Base-by-base conservation (phyloP, 2,329 filamentous ascomycete species). In the Alternaria gansuensis region DNA sequence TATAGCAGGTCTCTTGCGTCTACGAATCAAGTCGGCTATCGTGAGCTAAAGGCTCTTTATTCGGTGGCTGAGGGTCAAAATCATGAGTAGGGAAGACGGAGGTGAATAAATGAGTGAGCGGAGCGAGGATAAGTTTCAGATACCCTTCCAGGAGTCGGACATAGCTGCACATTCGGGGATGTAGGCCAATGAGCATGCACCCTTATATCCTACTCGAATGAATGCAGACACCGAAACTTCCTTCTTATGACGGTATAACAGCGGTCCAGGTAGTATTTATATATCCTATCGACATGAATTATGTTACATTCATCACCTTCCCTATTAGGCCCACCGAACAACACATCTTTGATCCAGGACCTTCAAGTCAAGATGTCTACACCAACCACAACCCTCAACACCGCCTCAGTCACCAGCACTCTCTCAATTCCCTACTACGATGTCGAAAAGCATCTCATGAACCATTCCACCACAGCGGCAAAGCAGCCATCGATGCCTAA, bases 1-100 rank as follows among this genome's bases (percentile, higher is more conserved):
- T 81, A 82, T 77, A 60, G 75, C 74, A 44, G 79, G 79, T 51
- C 82, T 71, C 70, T 80, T 77, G 13, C 81, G 77, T 54, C 76
- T 59, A 17, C 58, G 57, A 54, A 24, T 14, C 1, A 76, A 49
- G 69, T 75, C 63, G 66, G 71, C 24, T 61, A 65, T 68, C 9
- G 4, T 34, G 10, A n/a, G 3, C 9, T 49, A 21, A 33, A 9
- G 5, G 13, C n/a, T 14, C 2, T n/a, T 23, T 13, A 26, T 26
- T 26, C 28, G 21, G 21, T 10, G 17, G 31, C 5, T 1, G 11
- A 14, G 21, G 13, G 13, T 24, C 21, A 33, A 11, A 31, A 31
- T 31, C 13, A 23, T 14, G 17, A 11, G 7, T 10, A 29, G 5
- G 13, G 11, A 29, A 9, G 8, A 21, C 48, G 29, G 10, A 31